These are phyloP conservation scores for Lodderomyces margitis DNA, from an alignment of 1,139 yeast genomes.

Conservation along the genomic window DNA sequence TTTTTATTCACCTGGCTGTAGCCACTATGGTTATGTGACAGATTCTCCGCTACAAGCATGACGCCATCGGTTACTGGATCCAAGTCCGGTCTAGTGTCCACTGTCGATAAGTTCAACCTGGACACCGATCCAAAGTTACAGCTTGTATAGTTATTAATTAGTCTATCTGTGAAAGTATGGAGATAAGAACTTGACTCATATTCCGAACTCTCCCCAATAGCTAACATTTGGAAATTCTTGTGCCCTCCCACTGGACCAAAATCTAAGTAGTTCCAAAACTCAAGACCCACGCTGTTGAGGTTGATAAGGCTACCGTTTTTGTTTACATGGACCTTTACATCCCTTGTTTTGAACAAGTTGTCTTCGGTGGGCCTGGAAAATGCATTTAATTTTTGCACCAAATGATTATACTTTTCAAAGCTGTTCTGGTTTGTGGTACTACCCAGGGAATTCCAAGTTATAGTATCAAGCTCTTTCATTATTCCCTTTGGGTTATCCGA, in stretches of 20 bases:
- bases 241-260: constrained; percentile 49
- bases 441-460: constrained; percentile 1
- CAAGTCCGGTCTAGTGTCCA: constrained; percentile 32
- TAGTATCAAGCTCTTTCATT: constrained; percentile 22
- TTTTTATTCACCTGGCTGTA: constrained; percentile 32
- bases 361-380: constrained; percentile 16
- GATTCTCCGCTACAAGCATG: constrained; percentile 25
- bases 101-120: constrained; percentile 29
- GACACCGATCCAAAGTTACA: constrained; percentile 49
- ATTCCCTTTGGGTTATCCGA: constrained; percentile 28
- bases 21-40: constrained; percentile 22
- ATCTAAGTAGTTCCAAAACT: constrained; percentile 56
- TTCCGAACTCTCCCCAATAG: constrained; percentile 35
- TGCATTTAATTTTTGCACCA: constrained; percentile 13
- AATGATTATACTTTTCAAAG: constrained; percentile 24
- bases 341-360: constrained; percentile 24
- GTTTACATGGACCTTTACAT: constrained; percentile 27
- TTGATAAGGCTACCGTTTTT: constrained; percentile 35
- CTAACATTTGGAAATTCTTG: constrained; percentile 54
- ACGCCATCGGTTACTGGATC: constrained; percentile 36
- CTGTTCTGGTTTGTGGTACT: constrained; percentile 14
- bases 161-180: constrained; percentile 37
- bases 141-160: constrained; percentile 44
- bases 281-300: constrained; percentile 36
- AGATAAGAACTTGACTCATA: constrained; percentile 16